phyloP scores from a whole-genome alignment of 768 basidiomycete genomes.

The Boletus tomentosulus region DNA sequence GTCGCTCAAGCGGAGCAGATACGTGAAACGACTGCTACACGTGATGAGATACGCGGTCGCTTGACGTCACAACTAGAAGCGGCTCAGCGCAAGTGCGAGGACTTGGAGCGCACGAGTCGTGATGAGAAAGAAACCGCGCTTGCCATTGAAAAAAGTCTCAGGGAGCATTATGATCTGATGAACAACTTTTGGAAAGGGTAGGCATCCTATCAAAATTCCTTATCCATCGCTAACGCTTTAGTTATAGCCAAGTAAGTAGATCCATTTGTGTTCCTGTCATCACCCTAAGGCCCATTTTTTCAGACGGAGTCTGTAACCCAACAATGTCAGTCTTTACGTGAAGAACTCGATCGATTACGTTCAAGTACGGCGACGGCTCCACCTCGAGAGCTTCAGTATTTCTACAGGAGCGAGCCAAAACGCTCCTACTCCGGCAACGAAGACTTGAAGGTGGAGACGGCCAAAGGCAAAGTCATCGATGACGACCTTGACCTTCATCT shows the following conservation, averaged over 20 bases:
- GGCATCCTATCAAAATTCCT: constrained; percentile 15
- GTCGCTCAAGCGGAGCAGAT: constrained; percentile 32
- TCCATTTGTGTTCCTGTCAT: background rate
- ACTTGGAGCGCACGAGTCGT: constrained; percentile 36
- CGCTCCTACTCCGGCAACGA: constrained; percentile 14
- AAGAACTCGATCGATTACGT: constrained; percentile 24
- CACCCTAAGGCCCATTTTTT: constrained; percentile 7
- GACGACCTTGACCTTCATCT: constrained; percentile 30
- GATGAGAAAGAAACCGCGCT: constrained; percentile 52
- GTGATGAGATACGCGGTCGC: constrained; percentile 30
- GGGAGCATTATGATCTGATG: constrained; percentile 48
- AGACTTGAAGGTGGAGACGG: constrained; percentile 12
- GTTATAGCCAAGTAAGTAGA: constrained; percentile 34
- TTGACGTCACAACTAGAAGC: constrained; percentile 34
- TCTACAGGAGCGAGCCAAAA: constrained; percentile 22
- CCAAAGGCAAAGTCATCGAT: constrained; percentile 23
- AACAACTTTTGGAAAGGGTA: constrained; percentile 39
- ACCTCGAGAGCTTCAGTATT: constrained; percentile 22
- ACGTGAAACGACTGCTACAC: constrained; percentile 29
- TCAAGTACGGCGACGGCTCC: constrained; percentile 6
- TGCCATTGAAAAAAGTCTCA: constrained; percentile 49
- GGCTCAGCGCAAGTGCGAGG: constrained; percentile 38
- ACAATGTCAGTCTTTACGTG: constrained; percentile 27
- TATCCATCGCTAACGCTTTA: constrained; percentile 17
- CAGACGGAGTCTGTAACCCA: constrained; percentile 22